These are phyloP conservation scores for Aspergillus haitiensis DNA, from an alignment of 495 filamentous ascomycete species.

Conservation along the genomic window DNA sequence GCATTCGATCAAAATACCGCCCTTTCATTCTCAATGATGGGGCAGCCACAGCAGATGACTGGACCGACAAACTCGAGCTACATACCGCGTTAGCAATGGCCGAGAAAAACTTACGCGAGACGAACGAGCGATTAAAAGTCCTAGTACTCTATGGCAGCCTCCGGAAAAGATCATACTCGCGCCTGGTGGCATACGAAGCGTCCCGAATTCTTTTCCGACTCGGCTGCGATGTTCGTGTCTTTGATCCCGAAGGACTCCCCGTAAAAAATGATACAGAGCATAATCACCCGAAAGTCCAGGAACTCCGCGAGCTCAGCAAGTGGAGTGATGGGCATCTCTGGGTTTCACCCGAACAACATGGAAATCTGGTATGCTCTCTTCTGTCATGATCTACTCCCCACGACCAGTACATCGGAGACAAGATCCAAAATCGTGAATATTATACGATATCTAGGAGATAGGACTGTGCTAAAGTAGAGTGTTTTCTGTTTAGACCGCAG, in stretches of 20 bases:
- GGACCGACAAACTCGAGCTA: conserved; percentile 58
- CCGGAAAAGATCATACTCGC: conserved; percentile 59
- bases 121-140: conserved; percentile 54
- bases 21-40: conserved; percentile 54
- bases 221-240: conserved; percentile 68
- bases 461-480: too few relatives aligned
- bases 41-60: conserved; percentile 41
- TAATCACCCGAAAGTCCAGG: conserved; percentile 62
- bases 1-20: conserved; percentile 54
- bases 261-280: conserved; percentile 63
- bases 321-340: conserved; percentile 75
- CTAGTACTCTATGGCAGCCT: conserved; percentile 66
- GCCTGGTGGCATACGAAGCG: conserved; percentile 61
- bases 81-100: conserved; percentile 55
- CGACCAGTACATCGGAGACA: too few relatives aligned
- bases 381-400: too few relatives aligned
- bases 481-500: conserved; percentile 49
- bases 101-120: conserved; percentile 40
- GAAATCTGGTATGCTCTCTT: conserved; percentile 53
- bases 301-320: conserved; percentile 59
- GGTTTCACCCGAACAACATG: conserved; percentile 71
- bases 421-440: too few relatives aligned
- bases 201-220: conserved; percentile 63
- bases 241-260: conserved; percentile 59
- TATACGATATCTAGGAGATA: too few relatives aligned